phyloP scores from a whole-genome alignment of 2,329 filamentous ascomycete species.

The Atkinsonella texensis region DNA sequence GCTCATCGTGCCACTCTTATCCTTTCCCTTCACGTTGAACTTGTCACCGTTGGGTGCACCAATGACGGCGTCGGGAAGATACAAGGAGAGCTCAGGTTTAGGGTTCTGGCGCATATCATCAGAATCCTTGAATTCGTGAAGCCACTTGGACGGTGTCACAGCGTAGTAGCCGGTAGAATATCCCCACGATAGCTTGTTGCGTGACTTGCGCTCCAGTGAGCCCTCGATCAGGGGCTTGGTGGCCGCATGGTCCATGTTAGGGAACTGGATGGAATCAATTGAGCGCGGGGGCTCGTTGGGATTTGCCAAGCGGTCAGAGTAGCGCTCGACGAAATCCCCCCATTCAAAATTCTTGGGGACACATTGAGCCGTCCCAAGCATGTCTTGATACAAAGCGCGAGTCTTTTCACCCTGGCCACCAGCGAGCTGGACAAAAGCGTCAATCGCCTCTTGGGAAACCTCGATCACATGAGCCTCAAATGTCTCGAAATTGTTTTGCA shows the following conservation, averaged over 20 bases:
- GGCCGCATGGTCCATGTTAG: slow-evolving; percentile 74
- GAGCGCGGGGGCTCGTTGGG: slow-evolving; percentile 61
- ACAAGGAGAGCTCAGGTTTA: slow-evolving; percentile 76
- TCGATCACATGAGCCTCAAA: slow-evolving; percentile 82
- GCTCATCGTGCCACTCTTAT: slow-evolving; percentile 67
- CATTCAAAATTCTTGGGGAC: slow-evolving; percentile 85
- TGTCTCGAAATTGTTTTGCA: slow-evolving; percentile 79
- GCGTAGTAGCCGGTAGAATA: slow-evolving; percentile 81
- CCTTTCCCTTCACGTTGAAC: slow-evolving; percentile 93
- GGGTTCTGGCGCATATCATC: slow-evolving; percentile 63
- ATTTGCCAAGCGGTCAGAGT: slow-evolving; percentile 62
- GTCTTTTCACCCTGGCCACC: slow-evolving; percentile 72
- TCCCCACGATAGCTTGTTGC: slow-evolving; percentile 67
- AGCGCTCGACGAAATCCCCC: slow-evolving; percentile 68
- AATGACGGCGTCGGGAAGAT: slow-evolving; percentile 79
- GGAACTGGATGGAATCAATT: slow-evolving; percentile 65
- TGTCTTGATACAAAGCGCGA: slow-evolving; percentile 70
- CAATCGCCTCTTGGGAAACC: slow-evolving; percentile 71
- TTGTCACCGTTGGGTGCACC: slow-evolving; percentile 63
- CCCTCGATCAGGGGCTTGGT: slow-evolving; percentile 82
- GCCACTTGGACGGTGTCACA: slow-evolving; percentile 72
- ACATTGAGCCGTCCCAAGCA: slow-evolving; percentile 62
- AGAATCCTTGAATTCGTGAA: slow-evolving; percentile 94
- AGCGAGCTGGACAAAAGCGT: slow-evolving; percentile 71
- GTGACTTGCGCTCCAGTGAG: slow-evolving; percentile 78